Base-by-base conservation (phyloP, 495 filamentous ascomycete species). In the Talaromyces adpressus region DNA sequence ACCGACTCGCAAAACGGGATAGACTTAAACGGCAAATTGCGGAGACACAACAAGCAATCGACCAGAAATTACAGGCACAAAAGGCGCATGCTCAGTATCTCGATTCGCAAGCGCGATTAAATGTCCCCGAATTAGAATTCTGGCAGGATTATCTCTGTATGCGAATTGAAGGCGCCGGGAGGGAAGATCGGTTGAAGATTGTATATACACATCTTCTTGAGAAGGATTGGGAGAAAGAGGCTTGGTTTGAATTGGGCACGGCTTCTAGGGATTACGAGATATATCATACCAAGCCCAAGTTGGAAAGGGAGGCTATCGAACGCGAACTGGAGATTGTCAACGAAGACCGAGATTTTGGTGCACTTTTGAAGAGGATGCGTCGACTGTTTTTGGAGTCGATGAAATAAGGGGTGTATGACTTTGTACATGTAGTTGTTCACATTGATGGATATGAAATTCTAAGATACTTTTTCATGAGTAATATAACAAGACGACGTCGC, bases 111-210 rank as follows among this genome's bases (percentile, higher is more conserved):
- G 82, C 88, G 39, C 83, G 91, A 49, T 88, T 90, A 64, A 97
- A 98, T 73, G 83, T 88, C 51, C 94, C 94, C 2, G 94, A 98
- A 73, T 81, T 98, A 45, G 88, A 91, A 45, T 98, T 98, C 73
- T 98, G 95, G 95, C 87, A 95, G 70, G 88, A 90, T 62, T 91
- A 91, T 72, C 78, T 98, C 64, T 89, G 93, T 63, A 68, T 98
- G 77, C 80, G 89, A 58, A 93, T 98, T 71, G 93, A 98, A 72
- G 94, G 94, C 4, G 89, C 89, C 0, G 93, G 93, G 0, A 81
- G 82, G 58, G 87, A 89, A 61, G 93, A 97, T 75, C 81, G 90
- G 41, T 79, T 98, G 65, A 95, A 93, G 74, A 96, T 98, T 78
- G 84, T 92, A 4, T 98, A 89, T 71, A 91, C 84, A n/a, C 89